These are phyloP conservation scores for Penstemon davidsonii DNA, from an alignment of 257 asterid species.

Conservation along the genomic window DNA sequence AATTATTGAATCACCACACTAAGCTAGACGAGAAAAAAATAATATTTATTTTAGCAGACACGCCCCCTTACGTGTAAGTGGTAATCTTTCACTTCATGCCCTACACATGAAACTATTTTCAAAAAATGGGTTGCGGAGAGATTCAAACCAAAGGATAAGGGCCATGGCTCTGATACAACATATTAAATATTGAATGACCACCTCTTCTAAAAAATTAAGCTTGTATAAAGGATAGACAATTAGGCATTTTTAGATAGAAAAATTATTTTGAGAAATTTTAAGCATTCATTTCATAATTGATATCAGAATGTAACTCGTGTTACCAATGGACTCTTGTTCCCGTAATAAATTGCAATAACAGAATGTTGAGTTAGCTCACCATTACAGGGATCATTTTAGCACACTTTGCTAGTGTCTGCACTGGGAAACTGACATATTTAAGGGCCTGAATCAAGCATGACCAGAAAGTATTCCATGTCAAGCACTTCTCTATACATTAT, in stretches of 20 bases:
- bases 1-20: background rate
- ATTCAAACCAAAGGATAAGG: too few relatives aligned
- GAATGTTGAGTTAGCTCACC: slow-evolving; percentile 58
- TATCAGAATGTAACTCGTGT: slow-evolving; percentile 3
- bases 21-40: too few relatives aligned
- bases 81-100: too few relatives aligned
- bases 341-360: slow-evolving; percentile 11
- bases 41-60: too few relatives aligned
- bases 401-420: slow-evolving; percentile 97
- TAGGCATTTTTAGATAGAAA: slow-evolving; percentile 9
- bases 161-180: too few relatives aligned
- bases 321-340: slow-evolving; percentile 3
- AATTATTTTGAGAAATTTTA: background rate
- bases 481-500: slow-evolving; percentile 24
- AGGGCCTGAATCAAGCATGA: slow-evolving; percentile 74
- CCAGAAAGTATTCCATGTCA: slow-evolving; percentile 23
- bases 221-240: too few relatives aligned
- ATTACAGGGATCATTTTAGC: slow-evolving; percentile 99
- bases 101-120: too few relatives aligned
- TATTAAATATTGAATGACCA: too few relatives aligned
- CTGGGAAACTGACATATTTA: slow-evolving; percentile 95
- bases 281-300: background rate
- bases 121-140: too few relatives aligned
- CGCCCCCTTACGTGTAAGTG: too few relatives aligned
- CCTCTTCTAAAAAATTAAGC: too few relatives aligned